phyloP scores from a whole-genome alignment of 2,329 filamentous ascomycete species.

The Fusarium odoratissimum region DNA sequence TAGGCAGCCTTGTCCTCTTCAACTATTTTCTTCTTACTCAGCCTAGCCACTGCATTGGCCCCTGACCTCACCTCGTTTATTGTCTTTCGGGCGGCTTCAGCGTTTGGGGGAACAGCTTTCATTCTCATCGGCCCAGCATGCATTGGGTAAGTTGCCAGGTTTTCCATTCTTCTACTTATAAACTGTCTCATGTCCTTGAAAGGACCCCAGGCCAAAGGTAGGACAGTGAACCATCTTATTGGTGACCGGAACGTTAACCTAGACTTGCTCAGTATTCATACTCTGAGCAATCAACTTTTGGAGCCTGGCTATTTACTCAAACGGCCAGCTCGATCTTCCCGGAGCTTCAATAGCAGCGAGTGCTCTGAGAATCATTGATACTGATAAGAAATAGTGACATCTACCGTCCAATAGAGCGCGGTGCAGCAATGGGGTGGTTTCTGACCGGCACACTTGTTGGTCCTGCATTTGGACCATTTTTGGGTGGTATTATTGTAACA shows the following conservation, averaged over 20 bases:
- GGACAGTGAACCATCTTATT: neutral
- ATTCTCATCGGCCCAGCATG: constrained; percentile 77
- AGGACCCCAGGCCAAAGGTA: neutral
- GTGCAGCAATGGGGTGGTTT: constrained; percentile 80
- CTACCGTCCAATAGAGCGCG: constrained; percentile 74
- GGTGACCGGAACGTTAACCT: neutral
- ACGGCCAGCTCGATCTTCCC: neutral
- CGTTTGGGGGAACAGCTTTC: constrained; percentile 80
- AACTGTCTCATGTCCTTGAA: neutral
- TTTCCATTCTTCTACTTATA: neutral
- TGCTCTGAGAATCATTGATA: neutral
- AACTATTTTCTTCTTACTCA: constrained; percentile 73
- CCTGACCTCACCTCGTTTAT: constrained; percentile 79
- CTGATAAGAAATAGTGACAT: constrained; percentile 60
- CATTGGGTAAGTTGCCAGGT: constrained; percentile 64
- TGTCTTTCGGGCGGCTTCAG: constrained; percentile 78
- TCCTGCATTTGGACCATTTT: constrained; percentile 75
- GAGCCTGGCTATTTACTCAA: neutral
- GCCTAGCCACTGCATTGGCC: constrained; percentile 77
- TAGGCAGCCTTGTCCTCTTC: constrained; percentile 64
- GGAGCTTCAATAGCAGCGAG: neutral
- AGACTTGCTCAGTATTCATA: neutral
- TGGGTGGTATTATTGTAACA: constrained; percentile 82
- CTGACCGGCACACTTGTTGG: constrained; percentile 77
- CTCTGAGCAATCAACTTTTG: neutral